These are phyloP conservation scores for Penicillium verhagenii DNA, from an alignment of 495 filamentous ascomycete species.

Conservation along the genomic window DNA sequence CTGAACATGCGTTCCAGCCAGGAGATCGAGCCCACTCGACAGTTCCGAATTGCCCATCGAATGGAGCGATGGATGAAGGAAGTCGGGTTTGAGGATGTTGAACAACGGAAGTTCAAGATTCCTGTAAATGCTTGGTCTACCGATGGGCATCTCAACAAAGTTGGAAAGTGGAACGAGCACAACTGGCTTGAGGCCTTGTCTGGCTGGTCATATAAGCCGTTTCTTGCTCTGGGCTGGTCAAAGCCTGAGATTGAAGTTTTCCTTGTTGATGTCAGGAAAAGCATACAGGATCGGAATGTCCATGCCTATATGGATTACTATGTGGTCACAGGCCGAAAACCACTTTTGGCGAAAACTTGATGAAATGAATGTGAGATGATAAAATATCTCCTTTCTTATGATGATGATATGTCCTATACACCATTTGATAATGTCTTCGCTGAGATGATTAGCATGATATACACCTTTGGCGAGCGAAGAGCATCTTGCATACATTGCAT, in stretches of 20 bases:
- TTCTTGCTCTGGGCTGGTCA: slow-evolving; percentile 45
- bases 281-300: slow-evolving; percentile 51
- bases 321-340: slow-evolving; percentile 57
- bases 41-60: slow-evolving; percentile 50
- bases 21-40: slow-evolving; percentile 47
- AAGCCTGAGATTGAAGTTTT: slow-evolving; percentile 56
- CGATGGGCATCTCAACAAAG: slow-evolving; percentile 49
- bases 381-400: slow-evolving; percentile 5
- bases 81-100: slow-evolving; percentile 63
- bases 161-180: slow-evolving; percentile 45
- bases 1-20: slow-evolving; percentile 48
- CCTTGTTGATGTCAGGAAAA: slow-evolving; percentile 56
- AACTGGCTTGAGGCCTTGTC: slow-evolving; percentile 45
- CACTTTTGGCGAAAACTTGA: slow-evolving; percentile 11
- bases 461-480: slow-evolving; percentile 27
- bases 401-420: slow-evolving; percentile 14
- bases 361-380: background rate
- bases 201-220: slow-evolving; percentile 48
- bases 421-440: slow-evolving; percentile 15
- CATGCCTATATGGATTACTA: slow-evolving; percentile 56
- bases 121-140: slow-evolving; percentile 61
- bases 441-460: slow-evolving; percentile 36
- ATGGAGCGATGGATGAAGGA: slow-evolving; percentile 57
- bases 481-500: slow-evolving; percentile 20
- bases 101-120: slow-evolving; percentile 53